These are phyloP conservation scores for Colletotrichum noveboracense DNA, from an alignment of 2,329 filamentous ascomycete species.

Conservation along the genomic window DNA sequence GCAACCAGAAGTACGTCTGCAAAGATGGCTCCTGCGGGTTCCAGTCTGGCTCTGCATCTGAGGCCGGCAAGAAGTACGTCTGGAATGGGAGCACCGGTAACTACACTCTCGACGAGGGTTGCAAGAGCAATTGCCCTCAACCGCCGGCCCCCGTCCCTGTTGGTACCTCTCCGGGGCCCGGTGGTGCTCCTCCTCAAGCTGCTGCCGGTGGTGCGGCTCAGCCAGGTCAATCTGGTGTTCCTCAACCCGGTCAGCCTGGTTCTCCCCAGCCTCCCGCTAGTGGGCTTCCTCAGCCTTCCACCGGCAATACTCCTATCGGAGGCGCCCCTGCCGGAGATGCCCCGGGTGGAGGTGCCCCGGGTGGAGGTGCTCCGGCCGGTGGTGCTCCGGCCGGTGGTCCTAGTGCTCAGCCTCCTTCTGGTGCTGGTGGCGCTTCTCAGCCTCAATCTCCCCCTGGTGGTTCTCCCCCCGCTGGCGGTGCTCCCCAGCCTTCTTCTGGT, in stretches of 20 bases:
- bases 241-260: background rate
- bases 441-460: background rate
- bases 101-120: background rate
- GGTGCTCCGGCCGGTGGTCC: background rate
- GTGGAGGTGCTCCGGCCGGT: background rate
- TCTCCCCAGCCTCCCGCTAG: too few relatives aligned
- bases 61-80: conserved; percentile 28
- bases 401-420: background rate
- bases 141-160: background rate
- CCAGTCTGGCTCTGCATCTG: conserved; percentile 23
- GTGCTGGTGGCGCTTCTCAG: background rate
- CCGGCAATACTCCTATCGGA: too few relatives aligned
- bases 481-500: background rate
- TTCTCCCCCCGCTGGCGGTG: background rate
- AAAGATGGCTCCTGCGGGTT: conserved; percentile 27
- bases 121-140: background rate
- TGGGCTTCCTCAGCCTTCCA: too few relatives aligned
- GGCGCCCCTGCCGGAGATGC: too few relatives aligned
- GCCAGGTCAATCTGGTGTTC: background rate
- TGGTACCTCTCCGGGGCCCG: background rate
- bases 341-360: too few relatives aligned
- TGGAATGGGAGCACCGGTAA: background rate
- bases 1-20: conserved; percentile 27
- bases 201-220: background rate
- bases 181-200: background rate